phyloP scores from a whole-genome alignment of 345 rosid species.

The Linum usitatissimum region DNA sequence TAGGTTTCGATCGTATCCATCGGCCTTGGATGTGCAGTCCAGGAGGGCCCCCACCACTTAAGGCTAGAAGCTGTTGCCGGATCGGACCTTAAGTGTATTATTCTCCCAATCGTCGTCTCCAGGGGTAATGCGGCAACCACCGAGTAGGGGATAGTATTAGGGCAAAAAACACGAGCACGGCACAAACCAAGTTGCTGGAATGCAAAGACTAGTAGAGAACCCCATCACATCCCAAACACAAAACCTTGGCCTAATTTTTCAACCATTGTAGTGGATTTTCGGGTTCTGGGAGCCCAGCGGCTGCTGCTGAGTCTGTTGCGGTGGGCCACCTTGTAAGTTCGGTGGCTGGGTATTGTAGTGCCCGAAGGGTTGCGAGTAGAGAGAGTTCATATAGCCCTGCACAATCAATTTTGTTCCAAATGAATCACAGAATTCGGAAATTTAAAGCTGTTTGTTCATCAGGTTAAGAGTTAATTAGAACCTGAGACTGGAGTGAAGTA shows the following conservation, averaged over 20 bases:
- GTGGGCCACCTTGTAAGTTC: constrained; percentile 48
- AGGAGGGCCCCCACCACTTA: no score
- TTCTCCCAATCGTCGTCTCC: no score
- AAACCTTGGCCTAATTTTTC: constrained; percentile 17
- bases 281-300: constrained; percentile 78
- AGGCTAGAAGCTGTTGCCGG: no score
- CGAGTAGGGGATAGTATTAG: not conserved
- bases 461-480: constrained; percentile 14
- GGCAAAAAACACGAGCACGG: not conserved
- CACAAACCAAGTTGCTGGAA: not conserved
- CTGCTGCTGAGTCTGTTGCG: constrained; percentile 61
- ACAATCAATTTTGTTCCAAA: not conserved
- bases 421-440: not conserved
- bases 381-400: constrained; percentile 88
- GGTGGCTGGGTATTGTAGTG: constrained; percentile 74
- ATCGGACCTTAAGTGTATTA: no score
- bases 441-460: not conserved
- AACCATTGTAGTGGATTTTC: constrained; percentile 76
- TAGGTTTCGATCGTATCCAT: no score
- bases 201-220: constrained; percentile 40
- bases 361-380: constrained; percentile 85
- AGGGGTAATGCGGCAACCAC: not conserved
- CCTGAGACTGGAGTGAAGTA: constrained; percentile 86
- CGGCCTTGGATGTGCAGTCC: no score
- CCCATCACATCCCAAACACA: constrained; percentile 35